Conservation (phyloP, 345 rosid genomes). For the Eucalyptus cloeziana region DNA sequence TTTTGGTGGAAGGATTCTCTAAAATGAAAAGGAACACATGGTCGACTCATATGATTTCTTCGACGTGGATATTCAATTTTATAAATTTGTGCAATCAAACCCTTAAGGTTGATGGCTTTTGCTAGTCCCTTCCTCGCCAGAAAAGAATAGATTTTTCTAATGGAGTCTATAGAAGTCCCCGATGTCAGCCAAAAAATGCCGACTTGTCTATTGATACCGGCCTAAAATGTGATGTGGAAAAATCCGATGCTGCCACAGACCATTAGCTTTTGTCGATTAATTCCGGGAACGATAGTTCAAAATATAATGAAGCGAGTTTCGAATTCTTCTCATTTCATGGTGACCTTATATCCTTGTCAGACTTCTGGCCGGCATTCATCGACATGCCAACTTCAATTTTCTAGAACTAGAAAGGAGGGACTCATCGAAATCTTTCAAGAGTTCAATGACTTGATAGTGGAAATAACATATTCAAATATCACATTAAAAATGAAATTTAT, state of each 20-base stretch:
- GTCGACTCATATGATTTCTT: neutral
- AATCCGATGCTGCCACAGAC: neutral
- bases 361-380: neutral
- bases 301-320: neutral
- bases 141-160: neutral
- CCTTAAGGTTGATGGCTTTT: neutral
- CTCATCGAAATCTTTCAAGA: neutral
- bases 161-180: neutral
- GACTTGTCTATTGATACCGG: neutral
- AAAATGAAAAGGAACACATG: neutral
- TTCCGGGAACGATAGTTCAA: neutral
- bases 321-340: neutral
- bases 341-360: neutral
- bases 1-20: neutral
- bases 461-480: neutral
- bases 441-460: neutral
- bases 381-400: neutral
- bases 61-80: neutral
- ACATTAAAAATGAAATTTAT: neutral
- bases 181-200: neutral
- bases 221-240: neutral
- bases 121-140: neutral
- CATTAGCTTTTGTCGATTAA: neutral
- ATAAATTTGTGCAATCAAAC: neutral
- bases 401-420: neutral